phyloP scores from a whole-genome alignment of 176 grass and related monocot species.

The Cymbopogon citratus region DNA sequence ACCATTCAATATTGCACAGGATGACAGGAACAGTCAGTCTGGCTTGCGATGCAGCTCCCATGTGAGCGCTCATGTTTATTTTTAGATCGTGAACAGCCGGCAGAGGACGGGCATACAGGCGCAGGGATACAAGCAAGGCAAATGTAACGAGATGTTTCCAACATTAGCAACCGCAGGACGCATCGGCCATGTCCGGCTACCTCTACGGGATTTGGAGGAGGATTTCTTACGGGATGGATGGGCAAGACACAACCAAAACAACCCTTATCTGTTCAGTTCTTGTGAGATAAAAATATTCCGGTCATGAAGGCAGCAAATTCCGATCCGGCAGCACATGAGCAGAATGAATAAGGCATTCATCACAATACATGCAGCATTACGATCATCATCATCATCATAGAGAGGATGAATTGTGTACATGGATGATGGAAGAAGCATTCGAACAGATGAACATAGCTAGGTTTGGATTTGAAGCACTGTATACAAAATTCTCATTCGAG shows the following conservation, averaged over 20 bases:
- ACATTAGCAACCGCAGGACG: neutral
- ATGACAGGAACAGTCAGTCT: neutral
- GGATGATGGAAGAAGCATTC: neutral
- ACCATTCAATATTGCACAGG: neutral
- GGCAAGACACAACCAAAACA: no score
- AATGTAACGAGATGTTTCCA: constrained; percentile 29
- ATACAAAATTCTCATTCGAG: constrained; percentile 40
- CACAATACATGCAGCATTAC: neutral
- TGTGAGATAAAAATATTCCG: no score
- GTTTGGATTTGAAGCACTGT: constrained; percentile 17
- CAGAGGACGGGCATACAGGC: neutral
- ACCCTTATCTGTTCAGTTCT: no score
- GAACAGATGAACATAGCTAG: constrained; percentile 9
- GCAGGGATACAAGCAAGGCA: neutral
- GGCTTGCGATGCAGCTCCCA: neutral
- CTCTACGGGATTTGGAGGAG: no score
- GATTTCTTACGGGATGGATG: no score
- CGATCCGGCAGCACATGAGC: no score
- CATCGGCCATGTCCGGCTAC: neutral
- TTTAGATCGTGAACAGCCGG: constrained; percentile 20
- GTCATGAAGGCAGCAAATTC: no score
- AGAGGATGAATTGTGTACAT: neutral
- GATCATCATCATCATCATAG: neutral
- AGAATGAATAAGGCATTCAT: no score
- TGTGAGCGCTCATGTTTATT: neutral